phyloP scores from a whole-genome alignment of 805 yeast species.

The Candida orba region DNA sequence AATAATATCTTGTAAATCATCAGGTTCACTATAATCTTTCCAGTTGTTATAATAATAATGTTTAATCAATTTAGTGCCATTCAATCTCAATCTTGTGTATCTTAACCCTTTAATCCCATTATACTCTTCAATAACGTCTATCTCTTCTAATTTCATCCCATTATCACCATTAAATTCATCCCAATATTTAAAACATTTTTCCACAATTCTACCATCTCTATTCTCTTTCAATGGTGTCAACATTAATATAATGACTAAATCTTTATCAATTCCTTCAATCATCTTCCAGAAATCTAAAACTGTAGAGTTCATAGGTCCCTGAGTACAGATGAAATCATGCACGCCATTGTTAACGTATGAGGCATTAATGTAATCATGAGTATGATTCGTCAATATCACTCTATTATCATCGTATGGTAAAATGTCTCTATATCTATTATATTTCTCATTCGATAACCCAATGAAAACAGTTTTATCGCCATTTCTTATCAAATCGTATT shows the following conservation, averaged over 20 bases:
- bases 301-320: conserved; percentile 73
- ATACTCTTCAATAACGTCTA: background rate
- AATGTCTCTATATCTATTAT: conserved; percentile 55
- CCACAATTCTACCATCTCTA: conserved; percentile 31
- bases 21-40: conserved; percentile 75
- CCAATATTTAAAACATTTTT: conserved; percentile 85
- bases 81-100: conserved; percentile 24
- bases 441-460: background rate
- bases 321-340: conserved; percentile 54
- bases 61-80: conserved; percentile 29
- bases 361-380: conserved; percentile 21
- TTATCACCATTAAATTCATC: conserved; percentile 29
- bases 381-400: conserved; percentile 32
- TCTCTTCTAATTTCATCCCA: too few species aligned
- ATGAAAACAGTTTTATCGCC: background rate
- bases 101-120: conserved; percentile 15
- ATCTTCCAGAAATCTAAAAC: conserved; percentile 87
- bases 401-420: conserved; percentile 60
- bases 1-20: conserved; percentile 28
- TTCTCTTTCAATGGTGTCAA: conserved; percentile 69
- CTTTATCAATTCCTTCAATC: conserved; percentile 51
- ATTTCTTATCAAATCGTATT: background rate
- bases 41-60: conserved; percentile 76
- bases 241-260: conserved; percentile 62
- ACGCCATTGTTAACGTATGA: conserved; percentile 14